Evolutionary conservation across 257 asterid species (phyloP).

Genomic region (Solanum sejunctum): DNA sequence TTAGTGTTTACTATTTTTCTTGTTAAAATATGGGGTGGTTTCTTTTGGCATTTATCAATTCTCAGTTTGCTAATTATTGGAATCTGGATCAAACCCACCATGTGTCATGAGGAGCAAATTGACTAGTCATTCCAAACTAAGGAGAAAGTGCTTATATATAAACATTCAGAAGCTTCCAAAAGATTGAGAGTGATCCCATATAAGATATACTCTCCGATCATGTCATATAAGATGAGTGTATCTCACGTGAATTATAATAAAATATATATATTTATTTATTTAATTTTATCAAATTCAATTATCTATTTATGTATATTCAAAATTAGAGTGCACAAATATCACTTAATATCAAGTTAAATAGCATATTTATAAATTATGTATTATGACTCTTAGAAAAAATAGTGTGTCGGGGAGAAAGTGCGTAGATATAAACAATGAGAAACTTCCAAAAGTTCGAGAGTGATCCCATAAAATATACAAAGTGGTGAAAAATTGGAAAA

Average conservation of each 20-base stretch:
- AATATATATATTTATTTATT: not conserved
- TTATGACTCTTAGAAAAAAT: not conserved
- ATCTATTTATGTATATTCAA: not conserved
- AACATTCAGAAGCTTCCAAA: slow-evolving; percentile 31
- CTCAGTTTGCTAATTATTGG: slow-evolving; percentile 21
- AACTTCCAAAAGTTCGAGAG: slow-evolving; percentile 14
- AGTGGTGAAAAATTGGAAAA: not conserved
- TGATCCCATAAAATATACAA: not conserved
- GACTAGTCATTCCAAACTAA: not conserved
- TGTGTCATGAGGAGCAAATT: slow-evolving; percentile 7
- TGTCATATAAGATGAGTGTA: not conserved
- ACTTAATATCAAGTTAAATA: not conserved
- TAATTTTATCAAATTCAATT: not conserved
- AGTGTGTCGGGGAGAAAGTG: not conserved
- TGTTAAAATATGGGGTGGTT: not conserved
- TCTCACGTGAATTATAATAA: not conserved
- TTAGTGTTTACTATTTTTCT: not conserved
- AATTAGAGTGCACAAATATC: not conserved
- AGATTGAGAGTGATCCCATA: not conserved
- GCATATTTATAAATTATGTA: not conserved
- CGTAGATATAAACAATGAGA: slow-evolving; percentile 22
- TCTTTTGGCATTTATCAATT: slow-evolving; percentile 33
- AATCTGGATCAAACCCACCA: slow-evolving; percentile 21
- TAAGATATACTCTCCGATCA: not conserved
- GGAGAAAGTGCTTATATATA: slow-evolving; percentile 9